These are phyloP conservation scores for Aureobasidium sp. DNA, from an alignment of 2,329 filamentous ascomycete species.

Conservation along the genomic window DNA sequence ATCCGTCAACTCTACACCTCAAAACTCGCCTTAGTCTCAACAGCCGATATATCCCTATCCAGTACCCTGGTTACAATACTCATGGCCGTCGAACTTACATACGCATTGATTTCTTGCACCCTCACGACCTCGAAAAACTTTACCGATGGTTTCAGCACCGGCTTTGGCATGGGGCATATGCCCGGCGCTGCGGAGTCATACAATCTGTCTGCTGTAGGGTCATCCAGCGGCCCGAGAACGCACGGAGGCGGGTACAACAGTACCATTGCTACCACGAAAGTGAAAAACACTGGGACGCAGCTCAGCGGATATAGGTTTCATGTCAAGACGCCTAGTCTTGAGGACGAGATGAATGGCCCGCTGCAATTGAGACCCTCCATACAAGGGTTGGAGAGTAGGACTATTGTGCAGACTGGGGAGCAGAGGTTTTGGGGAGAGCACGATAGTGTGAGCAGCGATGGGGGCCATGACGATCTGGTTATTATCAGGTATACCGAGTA, in stretches of 20 bases:
- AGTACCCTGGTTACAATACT: slow-evolving; percentile 30
- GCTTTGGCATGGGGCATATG: slow-evolving; percentile 30
- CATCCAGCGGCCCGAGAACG: not conserved
- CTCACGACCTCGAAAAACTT: slow-evolving; percentile 38
- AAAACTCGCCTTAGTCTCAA: slow-evolving; percentile 21
- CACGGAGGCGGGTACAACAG: not conserved
- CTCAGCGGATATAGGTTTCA: not conserved
- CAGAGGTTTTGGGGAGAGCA: not conserved
- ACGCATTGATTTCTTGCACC: slow-evolving; percentile 36
- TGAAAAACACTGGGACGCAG: not conserved
- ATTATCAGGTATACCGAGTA: not conserved
- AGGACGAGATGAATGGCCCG: not conserved
- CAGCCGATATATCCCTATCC: slow-evolving; percentile 27
- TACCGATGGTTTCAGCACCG: slow-evolving; percentile 35
- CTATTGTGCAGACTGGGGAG: not conserved
- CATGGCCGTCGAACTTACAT: slow-evolving; percentile 34
- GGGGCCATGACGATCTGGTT: not conserved
- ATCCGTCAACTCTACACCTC: slow-evolving; percentile 31
- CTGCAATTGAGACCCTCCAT: not conserved
- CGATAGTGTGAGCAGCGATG: not conserved
- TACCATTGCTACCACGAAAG: not conserved
- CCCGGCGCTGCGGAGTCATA: slow-evolving; percentile 25
- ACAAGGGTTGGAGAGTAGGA: not conserved
- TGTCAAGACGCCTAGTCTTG: not conserved
- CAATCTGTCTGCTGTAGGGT: slow-evolving; percentile 20